Evolutionary conservation across 495 filamentous ascomycete species (phyloP).

Genomic region (Trichoderma asperelloides): DNA sequence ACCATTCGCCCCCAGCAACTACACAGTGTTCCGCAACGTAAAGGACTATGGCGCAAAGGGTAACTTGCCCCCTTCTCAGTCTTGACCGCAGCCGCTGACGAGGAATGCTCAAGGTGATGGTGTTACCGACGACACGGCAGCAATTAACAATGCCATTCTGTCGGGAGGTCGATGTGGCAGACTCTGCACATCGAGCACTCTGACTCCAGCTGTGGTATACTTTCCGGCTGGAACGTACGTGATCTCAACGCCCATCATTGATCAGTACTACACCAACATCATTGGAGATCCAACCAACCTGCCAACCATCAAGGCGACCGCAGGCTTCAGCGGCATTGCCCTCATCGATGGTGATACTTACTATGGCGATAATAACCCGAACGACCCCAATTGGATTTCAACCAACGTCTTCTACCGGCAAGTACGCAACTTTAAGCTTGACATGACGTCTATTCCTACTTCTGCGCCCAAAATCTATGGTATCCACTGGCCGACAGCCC

Average conservation of each 20-base stretch:
- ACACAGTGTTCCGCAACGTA: slow-evolving; percentile 82
- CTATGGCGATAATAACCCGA: slow-evolving; percentile 17
- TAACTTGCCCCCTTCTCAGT: neutral
- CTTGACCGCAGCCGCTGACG: neutral
- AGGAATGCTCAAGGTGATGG: neutral
- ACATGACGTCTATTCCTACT: slow-evolving; percentile 50
- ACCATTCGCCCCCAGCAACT: slow-evolving; percentile 25
- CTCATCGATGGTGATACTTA: slow-evolving; percentile 52
- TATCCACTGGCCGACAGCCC: slow-evolving; percentile 72
- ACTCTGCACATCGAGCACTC: slow-evolving; percentile 40
- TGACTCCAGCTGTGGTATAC: slow-evolving; percentile 62
- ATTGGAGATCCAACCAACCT: slow-evolving; percentile 61
- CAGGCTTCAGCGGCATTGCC: slow-evolving; percentile 47
- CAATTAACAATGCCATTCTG: slow-evolving; percentile 6
- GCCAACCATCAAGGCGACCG: slow-evolving; percentile 55
- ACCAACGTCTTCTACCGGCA: slow-evolving; percentile 74
- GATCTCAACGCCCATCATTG: slow-evolving; percentile 54
- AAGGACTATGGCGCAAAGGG: slow-evolving; percentile 66
- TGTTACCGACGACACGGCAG: slow-evolving; percentile 25
- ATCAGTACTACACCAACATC: slow-evolving; percentile 57
- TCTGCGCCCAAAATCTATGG: slow-evolving; percentile 44
- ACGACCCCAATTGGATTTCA: slow-evolving; percentile 24
- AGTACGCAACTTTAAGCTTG: slow-evolving; percentile 64
- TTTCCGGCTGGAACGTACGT: slow-evolving; percentile 71
- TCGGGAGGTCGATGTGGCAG: slow-evolving; percentile 12